These are phyloP conservation scores for Rosa hybrid DNA, from an alignment of 331 rosid genomes.

Conservation along the genomic window DNA sequence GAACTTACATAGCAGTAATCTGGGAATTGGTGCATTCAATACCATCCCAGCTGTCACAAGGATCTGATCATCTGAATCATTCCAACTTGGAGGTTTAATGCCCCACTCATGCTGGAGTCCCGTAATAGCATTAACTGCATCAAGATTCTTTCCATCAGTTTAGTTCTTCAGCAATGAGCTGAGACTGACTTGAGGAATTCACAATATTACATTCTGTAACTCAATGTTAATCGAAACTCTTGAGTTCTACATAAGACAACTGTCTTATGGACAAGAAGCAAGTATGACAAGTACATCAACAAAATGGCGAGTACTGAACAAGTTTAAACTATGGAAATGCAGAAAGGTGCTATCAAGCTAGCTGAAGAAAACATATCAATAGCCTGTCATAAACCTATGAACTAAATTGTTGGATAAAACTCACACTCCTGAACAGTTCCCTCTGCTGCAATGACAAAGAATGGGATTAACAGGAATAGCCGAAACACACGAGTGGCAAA, in stretches of 20 bases:
- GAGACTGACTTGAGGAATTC: too few species aligned
- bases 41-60: slow-evolving; percentile 59
- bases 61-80: slow-evolving; percentile 42
- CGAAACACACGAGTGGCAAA: neutral
- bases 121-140: slow-evolving; percentile 37
- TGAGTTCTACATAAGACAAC: too few species aligned
- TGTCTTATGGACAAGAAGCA: too few species aligned
- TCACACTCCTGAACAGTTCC: slow-evolving; percentile 24
- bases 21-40: slow-evolving; percentile 40
- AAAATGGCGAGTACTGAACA: too few species aligned
- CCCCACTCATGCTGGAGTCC: slow-evolving; percentile 31
- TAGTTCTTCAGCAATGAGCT: neutral
- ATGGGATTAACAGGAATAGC: neutral
- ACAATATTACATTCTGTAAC: too few species aligned
- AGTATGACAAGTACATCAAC: too few species aligned
- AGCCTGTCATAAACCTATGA: neutral
- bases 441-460: slow-evolving; percentile 8
- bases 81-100: slow-evolving; percentile 46
- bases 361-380: neutral
- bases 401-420: neutral
- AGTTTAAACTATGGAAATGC: neutral
- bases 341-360: neutral
- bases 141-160: neutral
- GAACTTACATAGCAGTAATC: slow-evolving; percentile 43
- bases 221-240: too few species aligned